Conservation (phyloP, 805 yeast genomes). For the Phaffomyces thermotolerans region DNA sequence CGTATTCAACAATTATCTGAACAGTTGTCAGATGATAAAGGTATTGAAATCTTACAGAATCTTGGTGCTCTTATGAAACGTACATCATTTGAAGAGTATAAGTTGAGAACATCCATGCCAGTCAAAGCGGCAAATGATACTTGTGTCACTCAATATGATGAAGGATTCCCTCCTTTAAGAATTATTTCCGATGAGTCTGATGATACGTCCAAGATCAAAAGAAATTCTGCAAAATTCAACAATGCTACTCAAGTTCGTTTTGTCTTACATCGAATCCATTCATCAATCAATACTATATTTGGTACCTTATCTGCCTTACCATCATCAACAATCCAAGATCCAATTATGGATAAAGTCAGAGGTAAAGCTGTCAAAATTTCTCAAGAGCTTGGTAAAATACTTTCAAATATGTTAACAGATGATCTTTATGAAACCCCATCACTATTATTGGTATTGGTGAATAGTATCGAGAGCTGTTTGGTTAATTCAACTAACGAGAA, state of each 20-base stretch:
- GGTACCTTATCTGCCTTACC: conserved; percentile 38
- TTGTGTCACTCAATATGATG: conserved; percentile 24
- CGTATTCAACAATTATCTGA: conserved; percentile 29
- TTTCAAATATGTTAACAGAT: conserved; percentile 21
- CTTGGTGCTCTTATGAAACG: conserved; percentile 44
- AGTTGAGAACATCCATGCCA: conserved; percentile 43
- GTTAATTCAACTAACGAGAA: conserved; percentile 27
- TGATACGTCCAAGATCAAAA: conserved; percentile 29
- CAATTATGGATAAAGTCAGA: conserved; percentile 26
- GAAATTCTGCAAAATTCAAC: conserved; percentile 52
- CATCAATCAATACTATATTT: conserved; percentile 34
- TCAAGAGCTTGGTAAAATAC: conserved; percentile 22
- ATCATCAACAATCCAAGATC: conserved; percentile 43
- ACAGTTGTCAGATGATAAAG: conserved; percentile 35
- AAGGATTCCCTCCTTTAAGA: conserved; percentile 32
- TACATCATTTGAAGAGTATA: conserved; percentile 50
- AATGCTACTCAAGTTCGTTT: conserved; percentile 52
- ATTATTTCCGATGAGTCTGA: conserved; percentile 35
- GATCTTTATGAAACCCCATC: conserved; percentile 16
- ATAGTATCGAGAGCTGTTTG: conserved; percentile 30
- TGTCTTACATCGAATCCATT: conserved; percentile 42
- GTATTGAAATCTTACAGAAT: conserved; percentile 33
- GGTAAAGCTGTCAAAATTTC: conserved; percentile 36
- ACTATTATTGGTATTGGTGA: conserved; percentile 30
- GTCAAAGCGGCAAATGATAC: conserved; percentile 39